A percentile compares a stretch with the other conserved stretches of the same genome.
These are phyloP conservation scores for Leersia perrieri DNA, from an alignment of 176 grass and related monocot species.

Conservation along the genomic window DNA sequence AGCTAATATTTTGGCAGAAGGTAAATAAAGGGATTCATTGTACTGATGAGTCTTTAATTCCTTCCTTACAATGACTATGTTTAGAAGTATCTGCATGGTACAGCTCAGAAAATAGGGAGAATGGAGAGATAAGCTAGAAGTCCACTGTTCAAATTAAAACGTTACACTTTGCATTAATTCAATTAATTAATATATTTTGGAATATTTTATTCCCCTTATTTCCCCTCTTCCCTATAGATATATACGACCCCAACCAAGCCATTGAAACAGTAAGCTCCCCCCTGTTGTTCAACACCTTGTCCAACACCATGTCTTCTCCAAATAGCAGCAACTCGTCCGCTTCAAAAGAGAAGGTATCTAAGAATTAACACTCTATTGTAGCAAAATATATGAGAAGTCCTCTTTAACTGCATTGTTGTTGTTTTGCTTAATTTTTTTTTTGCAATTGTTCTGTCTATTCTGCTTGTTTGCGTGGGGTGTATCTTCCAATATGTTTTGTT, in stretches of 20 bases:
- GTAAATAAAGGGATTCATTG: not conserved
- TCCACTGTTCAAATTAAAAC: not conserved
- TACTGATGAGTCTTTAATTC: not conserved
- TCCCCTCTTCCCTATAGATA: not conserved
- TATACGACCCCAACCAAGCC: not conserved
- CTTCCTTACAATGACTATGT: not conserved
- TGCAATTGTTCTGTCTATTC: not conserved
- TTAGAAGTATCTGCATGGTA: not conserved
- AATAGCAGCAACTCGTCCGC: not conserved
- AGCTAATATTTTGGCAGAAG: not conserved
- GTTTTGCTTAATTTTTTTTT: not conserved
- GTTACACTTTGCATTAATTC: not conserved
- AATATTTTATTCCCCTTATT: not conserved
- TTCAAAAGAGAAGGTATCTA: not conserved
- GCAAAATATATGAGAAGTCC: not conserved
- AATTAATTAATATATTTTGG: not conserved
- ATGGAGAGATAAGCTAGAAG: not conserved
- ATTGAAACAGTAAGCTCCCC: not conserved
- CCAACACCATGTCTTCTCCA: not conserved
- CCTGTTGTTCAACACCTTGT: too few relatives aligned
- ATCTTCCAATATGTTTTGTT: not conserved
- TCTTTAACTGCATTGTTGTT: not conserved
- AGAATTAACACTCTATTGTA: not conserved
- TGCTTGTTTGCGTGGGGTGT: not conserved
- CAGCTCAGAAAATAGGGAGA: not conserved